A percentile compares a stretch with the other conserved stretches of the same genome.
Evolutionary conservation across 768 basidiomycete species (phyloP).

Genomic region (Suillus clintonianus): DNA sequence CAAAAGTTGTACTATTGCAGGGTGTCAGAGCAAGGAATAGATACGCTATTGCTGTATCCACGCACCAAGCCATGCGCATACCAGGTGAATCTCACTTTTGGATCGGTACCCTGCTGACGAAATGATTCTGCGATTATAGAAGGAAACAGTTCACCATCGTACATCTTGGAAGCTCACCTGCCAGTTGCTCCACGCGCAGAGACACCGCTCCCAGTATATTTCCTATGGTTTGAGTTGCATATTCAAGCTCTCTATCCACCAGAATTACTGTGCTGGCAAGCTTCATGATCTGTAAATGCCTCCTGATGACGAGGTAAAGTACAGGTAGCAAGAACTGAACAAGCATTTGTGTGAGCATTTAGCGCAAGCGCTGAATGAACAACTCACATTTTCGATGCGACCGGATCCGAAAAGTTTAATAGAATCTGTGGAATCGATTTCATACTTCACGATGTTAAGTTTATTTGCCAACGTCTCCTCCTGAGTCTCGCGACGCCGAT

Average conservation of each 20-base stretch:
- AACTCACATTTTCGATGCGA: slow-evolving; percentile 34
- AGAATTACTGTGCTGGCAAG: slow-evolving; percentile 25
- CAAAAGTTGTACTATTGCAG: background rate
- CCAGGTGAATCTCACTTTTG: background rate
- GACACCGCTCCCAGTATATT: background rate
- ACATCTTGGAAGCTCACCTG: background rate
- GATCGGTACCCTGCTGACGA: background rate
- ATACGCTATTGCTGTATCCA: background rate
- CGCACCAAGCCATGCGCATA: slow-evolving; percentile 1
- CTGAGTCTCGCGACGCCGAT: slow-evolving; percentile 14
- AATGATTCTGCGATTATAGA: background rate
- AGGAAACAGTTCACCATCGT: too few species aligned
- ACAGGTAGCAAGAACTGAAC: slow-evolving; percentile 36
- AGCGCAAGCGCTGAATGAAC: background rate
- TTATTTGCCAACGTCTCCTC: slow-evolving; percentile 25
- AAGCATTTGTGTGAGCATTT: background rate
- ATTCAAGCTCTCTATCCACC: slow-evolving; percentile 26
- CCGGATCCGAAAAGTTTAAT: slow-evolving; percentile 31
- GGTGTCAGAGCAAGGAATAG: background rate
- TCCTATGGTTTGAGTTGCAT: background rate
- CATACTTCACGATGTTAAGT: slow-evolving; percentile 29
- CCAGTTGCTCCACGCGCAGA: background rate
- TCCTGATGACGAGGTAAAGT: slow-evolving; percentile 34
- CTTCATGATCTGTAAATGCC: slow-evolving; percentile 35
- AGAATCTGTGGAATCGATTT: slow-evolving; percentile 34